Evolutionary conservation across 2,329 filamentous ascomycete genomes (phyloP).

Genomic region (Amauroascus niger): DNA sequence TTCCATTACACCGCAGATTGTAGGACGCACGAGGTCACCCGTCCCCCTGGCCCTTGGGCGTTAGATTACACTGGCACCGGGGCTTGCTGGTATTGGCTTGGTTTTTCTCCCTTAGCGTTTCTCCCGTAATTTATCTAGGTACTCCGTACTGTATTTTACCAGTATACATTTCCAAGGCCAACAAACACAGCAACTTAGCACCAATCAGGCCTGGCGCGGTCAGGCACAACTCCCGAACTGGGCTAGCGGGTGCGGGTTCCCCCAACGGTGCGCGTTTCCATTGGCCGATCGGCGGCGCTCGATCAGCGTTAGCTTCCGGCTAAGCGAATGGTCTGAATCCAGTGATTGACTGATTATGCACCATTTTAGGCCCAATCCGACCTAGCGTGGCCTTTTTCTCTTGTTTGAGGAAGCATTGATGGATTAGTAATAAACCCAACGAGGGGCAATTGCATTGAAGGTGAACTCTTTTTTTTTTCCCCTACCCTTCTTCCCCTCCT

Average conservation of each 20-base stretch:
- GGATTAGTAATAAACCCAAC: neutral
- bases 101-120: no score
- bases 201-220: neutral
- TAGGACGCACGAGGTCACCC: slow-evolving; percentile 4
- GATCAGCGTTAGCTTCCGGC: slow-evolving; percentile 1
- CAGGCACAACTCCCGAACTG: neutral
- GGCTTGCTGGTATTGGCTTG: no score
- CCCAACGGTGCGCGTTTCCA: neutral
- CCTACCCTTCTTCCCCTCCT: no score
- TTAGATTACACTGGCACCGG: no score
- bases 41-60: neutral
- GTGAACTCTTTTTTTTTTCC: no score
- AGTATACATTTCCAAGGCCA: no score
- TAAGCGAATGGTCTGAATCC: neutral
- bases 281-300: neutral
- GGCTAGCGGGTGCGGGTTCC: neutral
- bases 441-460: neutral
- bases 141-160: no score
- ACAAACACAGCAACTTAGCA: neutral
- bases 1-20: slow-evolving; percentile 5
- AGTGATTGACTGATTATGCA: neutral
- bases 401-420: slow-evolving; percentile 6
- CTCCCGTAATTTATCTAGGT: no score
- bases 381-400: neutral
- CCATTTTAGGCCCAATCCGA: neutral